Percentiles rank a stretch among this genome's conserved stretches.
Evolutionary conservation across 495 filamentous ascomycete genomes (phyloP).

Genomic region (Glonium stellatum): DNA sequence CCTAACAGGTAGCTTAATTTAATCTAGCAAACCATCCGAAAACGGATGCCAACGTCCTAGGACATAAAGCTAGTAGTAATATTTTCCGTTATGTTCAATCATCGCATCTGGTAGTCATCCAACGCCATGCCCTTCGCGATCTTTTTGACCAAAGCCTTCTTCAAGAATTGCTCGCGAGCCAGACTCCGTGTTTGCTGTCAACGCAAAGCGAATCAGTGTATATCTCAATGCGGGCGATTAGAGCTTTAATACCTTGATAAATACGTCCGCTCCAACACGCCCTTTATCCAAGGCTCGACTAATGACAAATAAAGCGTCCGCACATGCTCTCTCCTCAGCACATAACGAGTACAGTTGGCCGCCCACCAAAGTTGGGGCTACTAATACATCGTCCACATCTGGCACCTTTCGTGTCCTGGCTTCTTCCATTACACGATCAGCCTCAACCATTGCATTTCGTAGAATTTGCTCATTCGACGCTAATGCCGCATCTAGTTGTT

Average conservation of each 20-base stretch:
- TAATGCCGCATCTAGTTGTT: conserved; percentile 59
- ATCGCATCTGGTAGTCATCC: conserved; percentile 27
- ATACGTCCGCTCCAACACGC: conserved; percentile 69
- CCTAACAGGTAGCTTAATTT: too few relatives aligned
- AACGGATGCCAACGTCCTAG: too few relatives aligned
- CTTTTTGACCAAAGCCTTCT: conserved; percentile 83
- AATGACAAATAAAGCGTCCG: conserved; percentile 78
- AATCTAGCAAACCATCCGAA: too few relatives aligned
- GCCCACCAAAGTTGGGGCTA: conserved; percentile 88
- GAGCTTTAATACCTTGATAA: conserved; percentile 55
- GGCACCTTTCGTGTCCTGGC: conserved; percentile 51
- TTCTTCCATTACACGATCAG: conserved; percentile 68
- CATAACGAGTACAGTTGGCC: conserved; percentile 85
- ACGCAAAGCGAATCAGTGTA: background rate
- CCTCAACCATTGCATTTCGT: conserved; percentile 65
- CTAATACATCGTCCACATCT: conserved; percentile 77
- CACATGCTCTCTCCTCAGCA: conserved; percentile 75
- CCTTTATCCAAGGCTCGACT: conserved; percentile 76
- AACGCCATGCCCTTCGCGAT: conserved; percentile 81
- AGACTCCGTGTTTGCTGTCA: conserved; percentile 65
- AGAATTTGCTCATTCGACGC: conserved; percentile 71
- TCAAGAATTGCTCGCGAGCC: conserved; percentile 82
- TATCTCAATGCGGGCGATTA: background rate
- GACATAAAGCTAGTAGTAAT: too few relatives aligned
- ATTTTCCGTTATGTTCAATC: background rate